Evolutionary conservation across 2,329 filamentous ascomycete genomes (phyloP).

Genomic region (Paracoccidioides brasiliensis): DNA sequence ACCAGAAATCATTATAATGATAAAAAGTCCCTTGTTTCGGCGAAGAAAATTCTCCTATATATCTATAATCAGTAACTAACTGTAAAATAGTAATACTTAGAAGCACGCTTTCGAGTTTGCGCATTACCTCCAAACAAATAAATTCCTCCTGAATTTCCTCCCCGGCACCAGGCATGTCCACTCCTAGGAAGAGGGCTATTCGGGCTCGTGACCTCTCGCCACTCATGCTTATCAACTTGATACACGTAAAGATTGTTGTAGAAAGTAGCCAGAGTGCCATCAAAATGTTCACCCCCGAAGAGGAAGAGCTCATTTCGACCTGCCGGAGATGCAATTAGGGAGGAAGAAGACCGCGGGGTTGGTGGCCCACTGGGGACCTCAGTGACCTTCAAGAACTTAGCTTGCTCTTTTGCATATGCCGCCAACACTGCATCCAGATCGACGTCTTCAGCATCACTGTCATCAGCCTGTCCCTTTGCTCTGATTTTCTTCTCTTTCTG

Average conservation of each 20-base stretch:
- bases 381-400: conserved; percentile 86
- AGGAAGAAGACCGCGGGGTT: conserved; percentile 63
- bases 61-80: neutral
- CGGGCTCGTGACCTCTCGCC: conserved; percentile 78
- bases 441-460: conserved; percentile 81
- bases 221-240: conserved; percentile 73
- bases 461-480: conserved; percentile 51
- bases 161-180: conserved; percentile 89
- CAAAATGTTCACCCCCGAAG: conserved; percentile 93
- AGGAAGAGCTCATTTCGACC: conserved; percentile 80
- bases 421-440: conserved; percentile 89
- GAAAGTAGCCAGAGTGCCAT: conserved; percentile 68
- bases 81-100: neutral
- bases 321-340: conserved; percentile 70
- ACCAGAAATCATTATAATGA: conserved; percentile 98
- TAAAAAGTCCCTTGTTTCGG: conserved; percentile 98
- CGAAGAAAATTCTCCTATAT: conserved; percentile 68
- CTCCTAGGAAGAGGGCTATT: conserved; percentile 84
- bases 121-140: conserved; percentile 69
- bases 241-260: conserved; percentile 56
- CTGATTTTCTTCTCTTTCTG: conserved; percentile 70
- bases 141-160: conserved; percentile 69
- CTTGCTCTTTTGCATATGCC: conserved; percentile 84
- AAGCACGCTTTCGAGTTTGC: neutral
- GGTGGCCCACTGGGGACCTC: conserved; percentile 64